phyloP scores from a whole-genome alignment of 2,329 filamentous ascomycete species.

The Pseudocercospora cruenta region DNA sequence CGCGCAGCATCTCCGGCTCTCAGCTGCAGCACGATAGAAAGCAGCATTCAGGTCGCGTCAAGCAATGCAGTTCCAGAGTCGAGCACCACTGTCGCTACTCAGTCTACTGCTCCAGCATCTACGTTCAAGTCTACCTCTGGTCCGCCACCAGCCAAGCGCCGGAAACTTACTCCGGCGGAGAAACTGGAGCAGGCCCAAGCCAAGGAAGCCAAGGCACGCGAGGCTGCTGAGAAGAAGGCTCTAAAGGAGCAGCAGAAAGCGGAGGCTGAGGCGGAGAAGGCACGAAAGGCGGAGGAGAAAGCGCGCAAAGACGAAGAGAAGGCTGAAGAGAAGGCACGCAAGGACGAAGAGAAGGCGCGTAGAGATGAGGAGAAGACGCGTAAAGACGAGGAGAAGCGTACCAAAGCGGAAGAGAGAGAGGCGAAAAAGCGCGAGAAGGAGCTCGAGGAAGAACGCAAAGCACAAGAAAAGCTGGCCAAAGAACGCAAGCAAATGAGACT shows the following conservation, averaged over 20 bases:
- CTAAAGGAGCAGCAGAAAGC: conserved; percentile 39
- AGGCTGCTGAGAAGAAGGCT: conserved; percentile 37
- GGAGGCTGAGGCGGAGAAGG: conserved; percentile 44
- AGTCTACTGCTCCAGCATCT: background rate
- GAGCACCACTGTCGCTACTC: conserved; percentile 15
- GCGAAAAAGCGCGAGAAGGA: conserved; percentile 48
- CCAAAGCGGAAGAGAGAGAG: conserved; percentile 46
- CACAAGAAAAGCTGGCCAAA: conserved; percentile 37
- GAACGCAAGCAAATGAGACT: conserved; percentile 42
- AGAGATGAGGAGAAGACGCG: conserved; percentile 42
- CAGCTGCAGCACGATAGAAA: conserved; percentile 37
- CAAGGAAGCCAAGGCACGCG: conserved; percentile 33
- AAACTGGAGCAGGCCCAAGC: conserved; percentile 39
- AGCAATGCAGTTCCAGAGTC: conserved; percentile 18
- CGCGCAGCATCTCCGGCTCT: conserved; percentile 38
- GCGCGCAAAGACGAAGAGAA: conserved; percentile 44
- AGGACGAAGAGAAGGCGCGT: conserved; percentile 42
- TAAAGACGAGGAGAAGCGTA: conserved; percentile 41
- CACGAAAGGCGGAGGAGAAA: conserved; percentile 46
- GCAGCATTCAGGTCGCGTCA: conserved; percentile 34
- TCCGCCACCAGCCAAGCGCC: conserved; percentile 44
- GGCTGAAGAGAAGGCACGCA: conserved; percentile 42
- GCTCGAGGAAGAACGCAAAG: conserved; percentile 35
- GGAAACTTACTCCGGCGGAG: conserved; percentile 49
- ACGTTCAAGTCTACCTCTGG: conserved; percentile 19